phyloP scores from a whole-genome alignment of 2,329 filamentous ascomycete genomes.

The Apiospora hydei region DNA sequence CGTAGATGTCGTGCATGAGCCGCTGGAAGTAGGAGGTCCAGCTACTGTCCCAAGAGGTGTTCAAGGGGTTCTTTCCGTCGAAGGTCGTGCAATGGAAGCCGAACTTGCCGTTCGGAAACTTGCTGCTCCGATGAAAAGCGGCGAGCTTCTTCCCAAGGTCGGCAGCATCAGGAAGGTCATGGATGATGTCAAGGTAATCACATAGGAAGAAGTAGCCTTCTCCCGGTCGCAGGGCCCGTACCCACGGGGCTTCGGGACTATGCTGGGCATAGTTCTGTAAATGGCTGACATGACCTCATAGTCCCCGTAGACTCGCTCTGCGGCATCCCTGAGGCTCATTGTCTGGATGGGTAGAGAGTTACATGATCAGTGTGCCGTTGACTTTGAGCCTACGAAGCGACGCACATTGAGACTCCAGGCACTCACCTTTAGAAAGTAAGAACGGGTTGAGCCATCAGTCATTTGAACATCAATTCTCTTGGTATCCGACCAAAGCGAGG shows the following conservation, averaged over 20 bases:
- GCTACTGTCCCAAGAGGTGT: constrained; percentile 29
- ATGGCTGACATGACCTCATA: constrained; percentile 30
- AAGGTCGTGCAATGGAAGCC: constrained; percentile 33
- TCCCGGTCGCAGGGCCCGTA: neutral
- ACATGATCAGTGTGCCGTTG: neutral
- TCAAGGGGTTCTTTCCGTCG: constrained; percentile 30
- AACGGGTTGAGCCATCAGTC: neutral
- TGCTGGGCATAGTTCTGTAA: constrained; percentile 26
- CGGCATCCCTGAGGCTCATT: constrained; percentile 24
- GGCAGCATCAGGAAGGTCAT: constrained; percentile 30
- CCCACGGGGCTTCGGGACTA: constrained; percentile 29
- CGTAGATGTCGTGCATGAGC: constrained; percentile 33
- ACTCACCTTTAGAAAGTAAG: constrained; percentile 6
- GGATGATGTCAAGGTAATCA: constrained; percentile 28
- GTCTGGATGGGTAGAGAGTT: neutral
- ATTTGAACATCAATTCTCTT: neutral
- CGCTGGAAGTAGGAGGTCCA: constrained; percentile 34
- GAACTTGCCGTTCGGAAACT: constrained; percentile 34
- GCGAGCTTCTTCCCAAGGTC: constrained; percentile 32
- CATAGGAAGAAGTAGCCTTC: constrained; percentile 31
- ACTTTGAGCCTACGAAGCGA: neutral
- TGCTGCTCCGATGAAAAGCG: constrained; percentile 32
- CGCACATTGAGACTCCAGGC: neutral
- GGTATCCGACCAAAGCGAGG: constrained; percentile 25
- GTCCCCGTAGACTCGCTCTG: constrained; percentile 30